A percentile compares a stretch with the other conserved stretches of the same genome.
Conservation (phyloP, 495 filamentous ascomycete genomes). For the Penicillium flavigenum region DNA sequence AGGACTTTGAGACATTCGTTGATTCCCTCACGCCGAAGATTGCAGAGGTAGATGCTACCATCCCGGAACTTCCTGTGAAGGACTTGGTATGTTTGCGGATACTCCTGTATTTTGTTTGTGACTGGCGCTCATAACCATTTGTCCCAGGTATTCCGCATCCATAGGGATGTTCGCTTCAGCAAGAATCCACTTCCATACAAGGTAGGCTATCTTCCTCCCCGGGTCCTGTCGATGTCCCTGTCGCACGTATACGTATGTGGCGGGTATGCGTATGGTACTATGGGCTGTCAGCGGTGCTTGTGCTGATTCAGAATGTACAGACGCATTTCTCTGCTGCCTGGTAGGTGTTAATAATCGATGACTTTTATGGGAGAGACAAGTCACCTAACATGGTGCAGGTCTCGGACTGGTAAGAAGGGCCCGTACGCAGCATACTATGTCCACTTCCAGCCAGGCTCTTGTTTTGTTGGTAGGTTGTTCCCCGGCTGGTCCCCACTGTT, state of each 20-base stretch:
- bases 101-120: background rate
- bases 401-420: slow-evolving; percentile 79
- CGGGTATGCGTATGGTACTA: slow-evolving; percentile 18
- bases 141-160: slow-evolving; percentile 72
- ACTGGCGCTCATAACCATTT: slow-evolving; percentile 6
- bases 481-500: background rate
- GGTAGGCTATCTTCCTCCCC: slow-evolving; percentile 43
- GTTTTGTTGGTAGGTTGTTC: slow-evolving; percentile 59
- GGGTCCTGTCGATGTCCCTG: background rate
- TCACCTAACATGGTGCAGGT: slow-evolving; percentile 48
- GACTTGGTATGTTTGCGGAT: slow-evolving; percentile 58
- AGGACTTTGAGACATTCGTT: slow-evolving; percentile 76
- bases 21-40: slow-evolving; percentile 68
- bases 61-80: slow-evolving; percentile 79
- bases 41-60: slow-evolving; percentile 66
- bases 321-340: slow-evolving; percentile 81
- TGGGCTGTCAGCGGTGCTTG: slow-evolving; percentile 18
- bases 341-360: slow-evolving; percentile 38
- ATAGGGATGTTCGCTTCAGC: slow-evolving; percentile 76
- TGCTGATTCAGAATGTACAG: slow-evolving; percentile 41
- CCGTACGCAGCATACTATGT: slow-evolving; percentile 84
- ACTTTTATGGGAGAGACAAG: slow-evolving; percentile 5
- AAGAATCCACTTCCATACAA: slow-evolving; percentile 85
- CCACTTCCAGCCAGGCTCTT: slow-evolving; percentile 58
- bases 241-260: slow-evolving; percentile 8